phyloP scores from a whole-genome alignment of 2,329 filamentous ascomycete genomes.

The Aspergillus proliferans region DNA sequence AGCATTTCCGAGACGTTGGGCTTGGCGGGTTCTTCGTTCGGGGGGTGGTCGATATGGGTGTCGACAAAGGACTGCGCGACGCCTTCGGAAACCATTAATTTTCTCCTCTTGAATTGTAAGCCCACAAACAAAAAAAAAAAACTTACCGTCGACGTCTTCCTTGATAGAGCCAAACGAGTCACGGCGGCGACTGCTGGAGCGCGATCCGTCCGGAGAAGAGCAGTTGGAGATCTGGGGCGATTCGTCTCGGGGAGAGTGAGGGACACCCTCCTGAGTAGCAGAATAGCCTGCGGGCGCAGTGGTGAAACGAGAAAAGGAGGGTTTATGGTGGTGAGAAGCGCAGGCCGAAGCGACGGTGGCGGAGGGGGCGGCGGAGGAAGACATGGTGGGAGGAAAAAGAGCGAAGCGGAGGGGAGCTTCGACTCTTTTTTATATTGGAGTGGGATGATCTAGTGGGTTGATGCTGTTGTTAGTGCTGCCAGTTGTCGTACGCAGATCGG shows the following conservation, averaged over 20 bases:
- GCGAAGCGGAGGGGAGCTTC: conserved; percentile 8
- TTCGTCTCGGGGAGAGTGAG: conserved; percentile 19
- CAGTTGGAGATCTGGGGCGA: conserved; percentile 27
- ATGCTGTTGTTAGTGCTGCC: not conserved
- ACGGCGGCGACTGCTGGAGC: conserved; percentile 34
- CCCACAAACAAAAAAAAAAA: not conserved
- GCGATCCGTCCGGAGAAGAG: conserved; percentile 31
- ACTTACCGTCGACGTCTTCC: conserved; percentile 38
- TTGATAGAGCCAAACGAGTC: conserved; percentile 40
- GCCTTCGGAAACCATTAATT: conserved; percentile 20
- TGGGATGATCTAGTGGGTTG: conserved; percentile 1
- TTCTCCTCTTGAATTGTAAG: not conserved
- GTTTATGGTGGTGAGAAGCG: conserved; percentile 16
- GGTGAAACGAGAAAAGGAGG: conserved; percentile 16
- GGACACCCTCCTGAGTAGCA: conserved; percentile 7
- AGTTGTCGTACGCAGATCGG: not conserved
- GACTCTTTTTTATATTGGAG: conserved; percentile 5
- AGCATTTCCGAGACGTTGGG: conserved; percentile 21
- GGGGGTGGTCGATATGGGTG: conserved; percentile 26
- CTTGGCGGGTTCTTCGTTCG: conserved; percentile 16
- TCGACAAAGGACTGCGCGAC: conserved; percentile 42
- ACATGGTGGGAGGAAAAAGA: conserved; percentile 24
- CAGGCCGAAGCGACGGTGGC: conserved; percentile 9
- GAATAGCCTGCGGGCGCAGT: conserved; percentile 15
- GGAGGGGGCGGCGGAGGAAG: conserved; percentile 20